Conservation (phyloP, 202 grass and related monocot species). For the Elaeis oleifera region DNA sequence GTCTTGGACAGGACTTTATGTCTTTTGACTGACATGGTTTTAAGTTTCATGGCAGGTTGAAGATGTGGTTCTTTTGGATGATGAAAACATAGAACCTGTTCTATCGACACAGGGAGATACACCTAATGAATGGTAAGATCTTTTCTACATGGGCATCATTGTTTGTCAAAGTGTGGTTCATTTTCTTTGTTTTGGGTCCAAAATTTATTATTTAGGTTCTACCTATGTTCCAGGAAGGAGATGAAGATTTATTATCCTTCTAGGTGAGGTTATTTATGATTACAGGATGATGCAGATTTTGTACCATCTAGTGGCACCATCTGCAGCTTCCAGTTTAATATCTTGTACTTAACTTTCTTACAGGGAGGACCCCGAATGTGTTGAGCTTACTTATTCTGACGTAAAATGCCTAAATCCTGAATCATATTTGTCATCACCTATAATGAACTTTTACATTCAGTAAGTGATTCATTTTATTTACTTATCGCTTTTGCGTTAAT, state of each 20-base stretch:
- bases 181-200: no score
- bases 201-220: neutral
- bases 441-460: constrained; percentile 97
- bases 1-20: neutral
- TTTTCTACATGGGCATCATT: neutral
- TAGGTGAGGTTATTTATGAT: constrained; percentile 43
- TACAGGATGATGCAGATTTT: no score
- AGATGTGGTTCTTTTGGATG: constrained; percentile 80
- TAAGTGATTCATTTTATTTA: constrained; percentile 23
- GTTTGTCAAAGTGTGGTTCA: constrained; percentile 1
- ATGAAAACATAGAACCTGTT: constrained; percentile 35
- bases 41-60: constrained; percentile 20
- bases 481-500: constrained; percentile 11
- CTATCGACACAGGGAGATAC: constrained; percentile 25
- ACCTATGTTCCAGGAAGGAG: constrained; percentile 40
- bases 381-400: constrained; percentile 63
- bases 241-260: constrained; percentile 74
- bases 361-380: constrained; percentile 53
- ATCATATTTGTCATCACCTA: constrained; percentile 69
- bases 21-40: neutral
- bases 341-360: constrained; percentile 12
- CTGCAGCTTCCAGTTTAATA: constrained; percentile 12
- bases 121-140: constrained; percentile 42
- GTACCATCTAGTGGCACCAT: constrained; percentile 1
- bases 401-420: constrained; percentile 75